Base-by-base conservation (phyloP, 768 basidiomycete species). In the Leccinum boreale region DNA sequence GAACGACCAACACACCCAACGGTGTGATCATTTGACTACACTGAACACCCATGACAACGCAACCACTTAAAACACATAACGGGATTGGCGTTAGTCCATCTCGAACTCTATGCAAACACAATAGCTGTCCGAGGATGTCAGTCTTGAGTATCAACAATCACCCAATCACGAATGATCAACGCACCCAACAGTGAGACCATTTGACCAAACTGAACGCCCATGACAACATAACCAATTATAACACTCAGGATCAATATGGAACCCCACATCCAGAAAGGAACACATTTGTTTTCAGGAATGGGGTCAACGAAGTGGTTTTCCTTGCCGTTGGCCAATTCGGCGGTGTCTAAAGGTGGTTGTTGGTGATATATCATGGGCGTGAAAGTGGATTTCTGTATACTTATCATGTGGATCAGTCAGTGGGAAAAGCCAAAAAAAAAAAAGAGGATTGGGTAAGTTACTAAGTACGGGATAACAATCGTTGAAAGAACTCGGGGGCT, bases 11-110 rank as follows among this genome's bases (percentile, higher is more conserved):
- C 61, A 3, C 12, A 70, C 65, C 61, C 1, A 70, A 48, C 29
- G 66, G 46, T 24, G 69, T 69, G 24, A 24, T 24, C 24, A 24
- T 24, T 24, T 24, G 24, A 24, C 24, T 5, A 24, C 5, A 24
- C 24, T 24, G 24, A 24, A 24, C 24, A 5, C 24, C 24, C 24
- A 1, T 24, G 24, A 24, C 24, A 24, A 24, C 24, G 5, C 24
- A 24, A 24, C 24, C 24, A 1, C 1, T 24, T 24, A 24, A 24
- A 24, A 24, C 24, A 24, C 24, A 80, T 78, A 49, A 86, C 78
- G 10, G 84, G 85, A 65, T 85, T 85, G 65, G 86, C 77, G 58
- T 85, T 83, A 9, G 83, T 87, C 58, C 78, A 72, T 21, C 85
- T 83, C 31, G 80, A 65, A 50, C 79, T 83, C 67, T 86, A 86